phyloP scores from a whole-genome alignment of 2,329 filamentous ascomycete species.

The Neurospora crassa region DNA sequence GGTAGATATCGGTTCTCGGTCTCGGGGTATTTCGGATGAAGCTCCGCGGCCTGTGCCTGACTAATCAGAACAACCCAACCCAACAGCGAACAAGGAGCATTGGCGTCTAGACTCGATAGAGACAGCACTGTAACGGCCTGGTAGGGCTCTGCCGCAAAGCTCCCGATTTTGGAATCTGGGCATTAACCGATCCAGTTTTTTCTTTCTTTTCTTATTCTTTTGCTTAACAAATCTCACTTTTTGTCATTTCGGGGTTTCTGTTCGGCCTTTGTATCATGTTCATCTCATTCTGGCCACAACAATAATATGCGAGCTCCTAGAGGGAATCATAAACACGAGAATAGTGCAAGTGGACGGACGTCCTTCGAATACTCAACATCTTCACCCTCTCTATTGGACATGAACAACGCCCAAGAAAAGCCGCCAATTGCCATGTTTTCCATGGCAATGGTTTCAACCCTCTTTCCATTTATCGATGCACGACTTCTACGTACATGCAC shows the following conservation, averaged over 20 bases:
- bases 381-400: too few relatives aligned
- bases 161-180: background rate
- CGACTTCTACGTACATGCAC: background rate
- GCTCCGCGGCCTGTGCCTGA: background rate
- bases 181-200: background rate
- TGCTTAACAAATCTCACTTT: too few relatives aligned
- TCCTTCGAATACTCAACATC: background rate
- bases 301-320: too few relatives aligned
- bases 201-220: too few relatives aligned
- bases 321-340: background rate
- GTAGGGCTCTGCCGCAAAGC: background rate
- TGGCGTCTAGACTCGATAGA: background rate
- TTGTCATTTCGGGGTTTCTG: too few relatives aligned
- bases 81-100: background rate
- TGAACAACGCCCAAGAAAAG: background rate
- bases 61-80: background rate
- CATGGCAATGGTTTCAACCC: background rate
- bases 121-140: background rate
- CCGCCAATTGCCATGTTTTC: background rate
- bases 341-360: background rate
- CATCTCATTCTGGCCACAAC: too few relatives aligned
- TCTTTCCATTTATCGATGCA: background rate
- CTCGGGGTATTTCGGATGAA: background rate
- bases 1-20: background rate
- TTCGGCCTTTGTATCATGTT: too few relatives aligned